Evolutionary conservation across 2,329 filamentous ascomycete species (phyloP), one percentile per base, ranked within the genome.

Genomic region (Nothophaeocryptopus gaeumannii): DNA sequence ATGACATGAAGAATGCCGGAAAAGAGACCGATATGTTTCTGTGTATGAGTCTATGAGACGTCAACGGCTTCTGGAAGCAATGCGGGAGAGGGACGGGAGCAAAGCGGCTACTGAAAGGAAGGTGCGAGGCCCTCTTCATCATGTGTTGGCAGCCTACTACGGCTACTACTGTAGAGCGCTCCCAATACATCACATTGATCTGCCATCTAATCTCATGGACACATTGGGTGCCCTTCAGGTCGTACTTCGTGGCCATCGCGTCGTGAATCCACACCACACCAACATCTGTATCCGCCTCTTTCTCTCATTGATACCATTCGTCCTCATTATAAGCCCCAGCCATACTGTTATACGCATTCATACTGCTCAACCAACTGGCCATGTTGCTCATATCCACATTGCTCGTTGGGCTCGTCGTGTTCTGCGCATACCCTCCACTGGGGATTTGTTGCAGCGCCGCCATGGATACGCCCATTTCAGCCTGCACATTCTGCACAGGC

Each of bases 221-320:
- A 72, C 70, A 70, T 72, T 55, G 70, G 67, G 43, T 69, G 60
- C 59, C 71, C 70, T 53, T 72, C 67, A 58, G 20, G 7, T 26
- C 20, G 7, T 26, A 7, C 20, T 7, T 7, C 20, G 7, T 26
- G 20, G 7, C 4, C 20, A 26, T 26, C 20, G 7, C 20, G 3
- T 26, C 20, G 20, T 26, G 7, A 26, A 26, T 26, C 7, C 20
- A 26, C 20, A 26, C 7, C 3, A 26, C 7, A 26, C 20, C 20
- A 26, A 26, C 4, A 7, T 26, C 20, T 26, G 7, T 26, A 26
- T 26, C 20, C 20, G 20, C 3, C 20, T 26, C 20, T 26, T 36
- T 31, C n/a, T n/a, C n/a, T 69, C 55, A 72, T 48, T 65, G 65
- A 60, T 72, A 72, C 70, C 70, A 72, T 55, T 70, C 68, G 43